Evolutionary conservation across 805 yeast genomes (phyloP), one percentile per base, ranked within the genome.

Genomic region (Kregervanrija fluxuum): DNA sequence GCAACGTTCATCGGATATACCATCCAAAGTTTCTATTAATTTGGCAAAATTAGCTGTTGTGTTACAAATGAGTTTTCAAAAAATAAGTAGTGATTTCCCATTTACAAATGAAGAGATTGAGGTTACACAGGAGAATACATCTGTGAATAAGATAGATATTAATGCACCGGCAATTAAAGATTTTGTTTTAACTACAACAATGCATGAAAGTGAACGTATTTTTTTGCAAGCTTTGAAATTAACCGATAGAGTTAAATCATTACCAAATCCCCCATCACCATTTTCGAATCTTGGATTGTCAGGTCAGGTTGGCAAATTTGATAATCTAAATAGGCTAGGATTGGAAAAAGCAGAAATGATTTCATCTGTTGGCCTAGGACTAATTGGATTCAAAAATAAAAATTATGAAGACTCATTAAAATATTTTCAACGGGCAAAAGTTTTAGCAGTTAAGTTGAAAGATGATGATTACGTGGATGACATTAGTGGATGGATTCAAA

Each of bases 271-370:
- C 6, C 28, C 28, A 22, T 22, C 28, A 22, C 28, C 28, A 22
- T 22, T 22, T 22, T 22, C 28, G 8, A 22, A 22, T 6, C 8
- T 22, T 22, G 28, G 28, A 22, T 22, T 22, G 28, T 22, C 28
- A 22, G 28, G 28, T 22, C 28, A 22, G 28, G 28, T 22, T 6
- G 28, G 28, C 6, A 22, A 22, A 22, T 22, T 22, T 22, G 28
- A 22, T 22, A 22, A 22, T 22, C 6, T 22, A 22, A 22, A 22
- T 22, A 22, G 28, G 6, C 6, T 22, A 22, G 53, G 54, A 2
- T 38, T 51, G 12, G 54, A 51, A n/a, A 46, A 43, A 30, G 42
- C 54, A n/a, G 55, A 49, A 38, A 53, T 54, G 55, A 55, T 54
- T n/a, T 48, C 57, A 3, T 32, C 55, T 30, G 45, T 46, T 8